Base-by-base conservation (phyloP, 371 early-diverging fungal species). In the Actinomortierella ambigua region DNA sequence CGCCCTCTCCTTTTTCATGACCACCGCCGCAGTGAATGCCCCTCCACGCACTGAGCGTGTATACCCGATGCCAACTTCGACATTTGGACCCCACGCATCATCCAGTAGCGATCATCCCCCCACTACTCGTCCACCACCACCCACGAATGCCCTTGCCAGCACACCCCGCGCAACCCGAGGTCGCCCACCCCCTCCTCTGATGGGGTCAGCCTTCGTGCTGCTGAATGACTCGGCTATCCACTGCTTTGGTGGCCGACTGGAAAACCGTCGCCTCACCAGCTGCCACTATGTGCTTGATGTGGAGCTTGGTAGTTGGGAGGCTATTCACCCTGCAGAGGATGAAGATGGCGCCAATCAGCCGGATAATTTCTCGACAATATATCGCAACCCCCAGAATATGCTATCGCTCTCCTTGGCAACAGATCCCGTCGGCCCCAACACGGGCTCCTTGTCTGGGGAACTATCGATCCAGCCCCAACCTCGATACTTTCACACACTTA, bases 241-340 rank as follows among this genome's bases (percentile, higher is more conserved):
- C 63, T 82, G 90, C 18, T 90, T 91, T 77, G 92, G 90, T 50
- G 92, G 92, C 17, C 81, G 91, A 18, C 76, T 87, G 3, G 82
- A 85, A n/a, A 83, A 84, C 40, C 84, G 88, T 13, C 82, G 84
- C 76, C 81, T 91, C 62, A 86, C 86, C 27, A 88, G 87, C 57
- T 81, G 88, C 60, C 80, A 90, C 18, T 91, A 87, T 54, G 78
- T 87, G 13, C 78, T 88, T 51, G 80, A 90, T 63, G 77, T 91
- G 48, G 77, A 82, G 34, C 83, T 77, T 3, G 77, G 81, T 3
- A 66, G 75, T 22, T 91, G 91, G 91, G 69, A 77, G 18, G 66
- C 78, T 3, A 53, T 73, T 51, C 63, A 73, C 6, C 27, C 56
- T 15, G 67, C 67, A 5, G 24, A 39, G 15, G 54, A 24, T 1